Conservation (phyloP, 768 basidiomycete genomes). For the Collybiopsis luxurians region DNA sequence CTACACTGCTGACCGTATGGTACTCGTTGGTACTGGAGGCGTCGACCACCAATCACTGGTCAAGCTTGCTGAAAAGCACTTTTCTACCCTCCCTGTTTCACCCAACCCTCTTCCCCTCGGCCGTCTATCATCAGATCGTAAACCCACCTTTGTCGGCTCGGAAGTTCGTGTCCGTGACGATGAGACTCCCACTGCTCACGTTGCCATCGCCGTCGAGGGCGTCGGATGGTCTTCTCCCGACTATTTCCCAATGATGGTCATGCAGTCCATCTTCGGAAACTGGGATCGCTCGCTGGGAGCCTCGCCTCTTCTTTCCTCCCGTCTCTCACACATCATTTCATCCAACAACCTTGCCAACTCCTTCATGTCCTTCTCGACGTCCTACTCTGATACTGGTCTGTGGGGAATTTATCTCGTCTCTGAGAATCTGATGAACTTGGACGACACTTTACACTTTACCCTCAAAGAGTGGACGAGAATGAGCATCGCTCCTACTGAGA, state of each 20-base stretch:
- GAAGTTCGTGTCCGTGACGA: slow-evolving; percentile 97
- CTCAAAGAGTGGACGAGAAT: slow-evolving; percentile 95
- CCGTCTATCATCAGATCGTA: slow-evolving; percentile 61
- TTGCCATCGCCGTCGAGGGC: slow-evolving; percentile 97
- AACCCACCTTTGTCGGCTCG: slow-evolving; percentile 85
- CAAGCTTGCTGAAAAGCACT: slow-evolving; percentile 93
- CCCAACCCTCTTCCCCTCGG: slow-evolving; percentile 87
- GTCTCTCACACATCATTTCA: slow-evolving; percentile 88
- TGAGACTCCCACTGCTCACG: slow-evolving; percentile 81
- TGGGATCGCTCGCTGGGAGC: slow-evolving; percentile 98
- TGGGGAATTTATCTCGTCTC: slow-evolving; percentile 98
- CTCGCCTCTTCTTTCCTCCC: slow-evolving; percentile 84
- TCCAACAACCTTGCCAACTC: slow-evolving; percentile 96
- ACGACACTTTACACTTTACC: slow-evolving; percentile 92
- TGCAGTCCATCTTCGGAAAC: slow-evolving; percentile 98
- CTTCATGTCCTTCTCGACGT: slow-evolving; percentile 99
- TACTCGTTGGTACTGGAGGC: slow-evolving; percentile 95
- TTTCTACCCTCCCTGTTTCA: slow-evolving; percentile 85
- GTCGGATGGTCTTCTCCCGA: slow-evolving; percentile 98
- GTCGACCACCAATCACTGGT: slow-evolving; percentile 91
- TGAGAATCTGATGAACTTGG: slow-evolving; percentile 92
- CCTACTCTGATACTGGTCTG: slow-evolving; percentile 96
- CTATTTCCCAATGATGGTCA: slow-evolving; percentile 99
- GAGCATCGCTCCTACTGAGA: slow-evolving; percentile 78
- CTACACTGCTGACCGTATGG: slow-evolving; percentile 99